Conservation (phyloP, 805 yeast species). For the Sporopachydermia quercuum region DNA sequence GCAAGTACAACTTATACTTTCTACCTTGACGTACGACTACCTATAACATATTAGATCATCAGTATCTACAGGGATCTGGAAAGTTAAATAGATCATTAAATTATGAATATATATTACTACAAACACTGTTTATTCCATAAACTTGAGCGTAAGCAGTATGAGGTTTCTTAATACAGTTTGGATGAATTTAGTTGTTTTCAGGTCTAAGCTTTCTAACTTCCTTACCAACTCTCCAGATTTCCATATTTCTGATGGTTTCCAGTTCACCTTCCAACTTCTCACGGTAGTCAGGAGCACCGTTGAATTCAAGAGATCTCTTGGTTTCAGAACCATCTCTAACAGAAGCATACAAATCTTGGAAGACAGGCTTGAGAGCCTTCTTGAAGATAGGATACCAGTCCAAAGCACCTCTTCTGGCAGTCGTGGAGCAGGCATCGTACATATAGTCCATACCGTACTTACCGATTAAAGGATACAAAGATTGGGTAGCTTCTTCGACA, state of each 20-base stretch:
- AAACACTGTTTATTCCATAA: not conserved
- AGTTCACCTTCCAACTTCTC: conserved; percentile 90
- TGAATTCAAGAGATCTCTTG: conserved; percentile 94
- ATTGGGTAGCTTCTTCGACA: conserved; percentile 99
- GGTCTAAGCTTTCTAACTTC: conserved; percentile 99
- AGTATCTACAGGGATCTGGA: too few species aligned
- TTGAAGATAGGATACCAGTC: conserved; percentile 99
- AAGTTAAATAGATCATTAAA: not conserved
- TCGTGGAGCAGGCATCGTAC: conserved; percentile 99
- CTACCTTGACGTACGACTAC: too few species aligned
- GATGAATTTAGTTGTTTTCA: conserved; percentile 81
- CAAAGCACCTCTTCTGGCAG: conserved; percentile 99
- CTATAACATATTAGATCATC: too few species aligned
- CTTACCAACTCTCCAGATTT: conserved; percentile 99
- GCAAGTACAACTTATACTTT: too few species aligned
- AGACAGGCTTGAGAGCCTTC: conserved; percentile 97
- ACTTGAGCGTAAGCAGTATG: not conserved
- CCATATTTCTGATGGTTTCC: conserved; percentile 87
- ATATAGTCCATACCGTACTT: conserved; percentile 99
- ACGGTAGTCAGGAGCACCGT: conserved; percentile 97
- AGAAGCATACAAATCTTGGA: conserved; percentile 88
- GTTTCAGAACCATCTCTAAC: conserved; percentile 96
- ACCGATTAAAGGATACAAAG: conserved; percentile 97
- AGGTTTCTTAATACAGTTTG: too few species aligned
- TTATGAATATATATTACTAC: not conserved